Evolutionary conservation across 805 yeast genomes (phyloP).

Genomic region (Ogataea trehalophila): DNA sequence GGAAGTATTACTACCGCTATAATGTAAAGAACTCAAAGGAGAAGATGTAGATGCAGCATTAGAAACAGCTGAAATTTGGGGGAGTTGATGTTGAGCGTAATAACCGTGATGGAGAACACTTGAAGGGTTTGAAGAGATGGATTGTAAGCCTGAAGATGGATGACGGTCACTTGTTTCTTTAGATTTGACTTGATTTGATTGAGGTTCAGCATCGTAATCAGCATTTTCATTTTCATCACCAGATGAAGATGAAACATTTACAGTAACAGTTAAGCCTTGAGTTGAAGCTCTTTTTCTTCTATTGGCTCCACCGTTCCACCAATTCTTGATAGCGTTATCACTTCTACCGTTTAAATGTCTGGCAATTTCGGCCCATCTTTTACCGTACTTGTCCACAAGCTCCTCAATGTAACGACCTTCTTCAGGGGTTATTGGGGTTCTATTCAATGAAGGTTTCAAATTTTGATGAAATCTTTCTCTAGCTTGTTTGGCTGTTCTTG

Average conservation of each 20-base stretch:
- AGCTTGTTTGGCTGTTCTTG: slow-evolving; percentile 88
- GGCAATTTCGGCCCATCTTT: slow-evolving; percentile 92
- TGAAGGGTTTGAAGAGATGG: too few species aligned
- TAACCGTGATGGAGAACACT: not conserved
- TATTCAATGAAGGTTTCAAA: slow-evolving; percentile 76
- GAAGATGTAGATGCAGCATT: not conserved
- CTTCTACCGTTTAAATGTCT: slow-evolving; percentile 80
- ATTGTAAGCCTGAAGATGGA: too few species aligned
- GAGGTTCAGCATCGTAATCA: not conserved
- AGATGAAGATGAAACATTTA: slow-evolving; percentile 11
- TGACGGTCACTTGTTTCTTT: too few species aligned
- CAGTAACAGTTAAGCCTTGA: slow-evolving; percentile 14
- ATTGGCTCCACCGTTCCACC: slow-evolving; percentile 97
- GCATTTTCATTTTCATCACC: slow-evolving; percentile 12
- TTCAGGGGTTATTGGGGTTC: slow-evolving; percentile 77
- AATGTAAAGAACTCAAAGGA: not conserved
- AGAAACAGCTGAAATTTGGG: not conserved
- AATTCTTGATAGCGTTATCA: slow-evolving; percentile 89
- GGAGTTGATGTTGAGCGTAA: not conserved
- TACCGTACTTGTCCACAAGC: slow-evolving; percentile 74
- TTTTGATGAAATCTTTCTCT: slow-evolving; percentile 90
- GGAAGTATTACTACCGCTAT: not conserved
- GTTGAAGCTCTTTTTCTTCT: slow-evolving; percentile 58
- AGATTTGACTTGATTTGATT: not conserved
- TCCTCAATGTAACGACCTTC: slow-evolving; percentile 81